These are phyloP conservation scores for Pichiaceae sp. DNA, from an alignment of 1,139 yeast genomes.

Conservation along the genomic window DNA sequence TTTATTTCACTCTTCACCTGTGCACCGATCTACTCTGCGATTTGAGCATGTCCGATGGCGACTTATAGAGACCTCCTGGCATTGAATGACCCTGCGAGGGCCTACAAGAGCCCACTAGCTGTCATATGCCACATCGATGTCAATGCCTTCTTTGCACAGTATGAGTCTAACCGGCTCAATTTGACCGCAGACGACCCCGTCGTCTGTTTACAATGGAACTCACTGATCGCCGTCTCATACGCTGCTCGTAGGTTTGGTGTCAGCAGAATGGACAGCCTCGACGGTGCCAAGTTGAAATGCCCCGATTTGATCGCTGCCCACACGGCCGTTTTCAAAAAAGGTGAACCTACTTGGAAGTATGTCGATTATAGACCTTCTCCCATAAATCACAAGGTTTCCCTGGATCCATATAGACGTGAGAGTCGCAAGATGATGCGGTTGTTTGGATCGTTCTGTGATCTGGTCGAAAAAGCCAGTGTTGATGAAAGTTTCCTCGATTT, in stretches of 20 bases:
- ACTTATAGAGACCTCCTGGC: conserved; percentile 39
- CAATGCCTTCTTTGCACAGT: conserved; percentile 95
- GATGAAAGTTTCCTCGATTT: conserved; percentile 88
- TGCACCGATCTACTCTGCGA: too few relatives aligned
- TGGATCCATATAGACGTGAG: conserved; percentile 87
- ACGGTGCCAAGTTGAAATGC: conserved; percentile 65
- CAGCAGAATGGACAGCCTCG: conserved; percentile 63
- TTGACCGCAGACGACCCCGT: conserved; percentile 66
- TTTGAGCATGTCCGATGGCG: too few relatives aligned
- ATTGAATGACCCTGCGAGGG: conserved; percentile 34
- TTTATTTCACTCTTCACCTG: too few relatives aligned
- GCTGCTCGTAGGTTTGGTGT: conserved; percentile 85
- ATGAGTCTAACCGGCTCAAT: conserved; percentile 71
- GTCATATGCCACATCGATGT: conserved; percentile 81
- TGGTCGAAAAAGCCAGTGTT: conserved; percentile 88
- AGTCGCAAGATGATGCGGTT: conserved; percentile 70
- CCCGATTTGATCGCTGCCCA: conserved; percentile 73
- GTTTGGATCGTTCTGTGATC: conserved; percentile 45
- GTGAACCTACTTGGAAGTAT: conserved; percentile 79
- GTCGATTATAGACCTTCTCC: conserved; percentile 35
- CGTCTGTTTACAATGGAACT: conserved; percentile 90
- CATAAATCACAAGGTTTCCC: conserved; percentile 65
- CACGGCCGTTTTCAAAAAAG: conserved; percentile 89
- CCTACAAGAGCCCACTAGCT: conserved; percentile 64
- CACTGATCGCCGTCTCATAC: conserved; percentile 82